Evolutionary conservation across 2,329 filamentous ascomycete genomes (phyloP).

Genomic region (Pseudocercospora fuligena): DNA sequence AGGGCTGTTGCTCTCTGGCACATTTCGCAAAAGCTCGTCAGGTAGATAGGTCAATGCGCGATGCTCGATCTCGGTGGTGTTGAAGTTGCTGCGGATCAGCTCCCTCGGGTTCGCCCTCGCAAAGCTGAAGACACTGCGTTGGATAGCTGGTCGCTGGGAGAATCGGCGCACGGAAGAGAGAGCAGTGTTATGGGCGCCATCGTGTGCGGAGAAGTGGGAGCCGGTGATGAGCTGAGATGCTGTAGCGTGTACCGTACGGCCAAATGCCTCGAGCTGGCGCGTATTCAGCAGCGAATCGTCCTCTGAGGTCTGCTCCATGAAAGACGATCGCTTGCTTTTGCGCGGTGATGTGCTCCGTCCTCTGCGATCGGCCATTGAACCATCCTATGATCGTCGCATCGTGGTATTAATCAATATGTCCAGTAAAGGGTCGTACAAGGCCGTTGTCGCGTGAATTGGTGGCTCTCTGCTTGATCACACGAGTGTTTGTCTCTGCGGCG

Average conservation of each 20-base stretch:
- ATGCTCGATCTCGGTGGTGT: slow-evolving; percentile 89
- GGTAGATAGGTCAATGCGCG: slow-evolving; percentile 86
- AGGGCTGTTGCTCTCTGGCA: slow-evolving; percentile 81
- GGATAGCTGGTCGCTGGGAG: slow-evolving; percentile 79
- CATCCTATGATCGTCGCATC: slow-evolving; percentile 22
- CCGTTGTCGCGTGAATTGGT: background rate
- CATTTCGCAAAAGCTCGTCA: slow-evolving; percentile 86
- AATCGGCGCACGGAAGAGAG: slow-evolving; percentile 90
- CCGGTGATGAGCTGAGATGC: slow-evolving; percentile 79
- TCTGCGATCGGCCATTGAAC: slow-evolving; percentile 31
- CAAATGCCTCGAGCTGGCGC: slow-evolving; percentile 87
- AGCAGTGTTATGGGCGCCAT: slow-evolving; percentile 78
- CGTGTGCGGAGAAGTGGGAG: slow-evolving; percentile 48
- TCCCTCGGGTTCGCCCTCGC: slow-evolving; percentile 91
- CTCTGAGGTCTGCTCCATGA: slow-evolving; percentile 25
- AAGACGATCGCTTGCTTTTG: slow-evolving; percentile 23
- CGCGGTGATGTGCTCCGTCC: slow-evolving; percentile 40
- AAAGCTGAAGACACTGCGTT: slow-evolving; percentile 89
- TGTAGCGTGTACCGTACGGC: slow-evolving; percentile 91
- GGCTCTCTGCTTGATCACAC: background rate
- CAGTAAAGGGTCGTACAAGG: background rate
- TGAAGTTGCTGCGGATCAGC: slow-evolving; percentile 88
- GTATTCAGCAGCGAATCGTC: slow-evolving; percentile 54
- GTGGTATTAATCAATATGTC: background rate
- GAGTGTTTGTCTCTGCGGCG: too few relatives aligned